phyloP scores from a whole-genome alignment of 352 stramenopile species.

The Pythium oligandrum region DNA sequence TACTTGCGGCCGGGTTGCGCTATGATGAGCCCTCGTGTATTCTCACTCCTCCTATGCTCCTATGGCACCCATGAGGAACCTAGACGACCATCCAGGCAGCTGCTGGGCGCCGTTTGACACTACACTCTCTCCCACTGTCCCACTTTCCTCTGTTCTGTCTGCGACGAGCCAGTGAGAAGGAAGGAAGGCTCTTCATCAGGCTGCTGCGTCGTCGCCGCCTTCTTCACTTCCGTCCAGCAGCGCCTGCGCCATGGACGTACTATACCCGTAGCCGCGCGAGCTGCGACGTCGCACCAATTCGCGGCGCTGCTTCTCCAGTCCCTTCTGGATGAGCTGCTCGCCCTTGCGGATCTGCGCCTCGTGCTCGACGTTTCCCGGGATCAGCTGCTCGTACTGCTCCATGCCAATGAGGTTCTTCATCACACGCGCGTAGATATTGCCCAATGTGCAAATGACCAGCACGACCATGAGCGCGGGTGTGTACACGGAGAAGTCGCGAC shows the following conservation, averaged over 20 bases:
- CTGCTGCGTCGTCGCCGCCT: too few species aligned
- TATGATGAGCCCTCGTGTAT: too few species aligned
- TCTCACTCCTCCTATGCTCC: too few species aligned
- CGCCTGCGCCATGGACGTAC: background rate
- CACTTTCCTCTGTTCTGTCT: too few species aligned
- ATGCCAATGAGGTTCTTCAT: conserved; percentile 47
- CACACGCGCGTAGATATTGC: conserved; percentile 46
- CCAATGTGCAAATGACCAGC: conserved; percentile 38
- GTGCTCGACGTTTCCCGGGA: conserved; percentile 30
- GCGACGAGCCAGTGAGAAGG: too few species aligned
- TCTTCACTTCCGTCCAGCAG: background rate
- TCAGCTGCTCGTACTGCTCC: conserved; percentile 64
- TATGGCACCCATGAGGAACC: too few species aligned
- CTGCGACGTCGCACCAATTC: background rate
- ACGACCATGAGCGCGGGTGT: conserved; percentile 50
- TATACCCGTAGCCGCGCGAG: background rate
- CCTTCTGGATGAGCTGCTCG: conserved; percentile 44
- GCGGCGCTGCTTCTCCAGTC: conserved; percentile 30
- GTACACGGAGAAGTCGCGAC: conserved; percentile 49
- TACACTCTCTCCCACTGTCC: too few species aligned
- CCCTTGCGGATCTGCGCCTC: conserved; percentile 36
- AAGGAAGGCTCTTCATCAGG: too few species aligned
- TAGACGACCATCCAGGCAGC: too few species aligned
- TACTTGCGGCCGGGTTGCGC: too few species aligned
- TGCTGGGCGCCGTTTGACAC: too few species aligned